Evolutionary conservation across 2,329 filamentous ascomycete genomes (phyloP).

Genomic region (Sporothrix schenckii): DNA sequence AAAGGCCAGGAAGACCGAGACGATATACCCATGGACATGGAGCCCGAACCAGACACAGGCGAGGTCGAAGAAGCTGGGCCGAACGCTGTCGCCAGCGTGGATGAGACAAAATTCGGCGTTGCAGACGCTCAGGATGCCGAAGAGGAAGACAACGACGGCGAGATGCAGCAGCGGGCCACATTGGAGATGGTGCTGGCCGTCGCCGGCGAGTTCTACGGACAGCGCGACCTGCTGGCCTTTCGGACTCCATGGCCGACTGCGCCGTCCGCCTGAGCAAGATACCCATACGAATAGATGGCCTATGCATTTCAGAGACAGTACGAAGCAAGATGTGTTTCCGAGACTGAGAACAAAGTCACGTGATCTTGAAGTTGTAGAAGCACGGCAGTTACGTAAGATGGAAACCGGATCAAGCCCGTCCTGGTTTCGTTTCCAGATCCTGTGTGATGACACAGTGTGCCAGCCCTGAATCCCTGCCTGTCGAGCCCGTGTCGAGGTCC

Average conservation of each 20-base stretch:
- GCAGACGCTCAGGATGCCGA: slow-evolving; percentile 35
- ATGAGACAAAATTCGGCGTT: no score
- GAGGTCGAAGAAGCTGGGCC: slow-evolving; percentile 38
- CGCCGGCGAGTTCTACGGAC: slow-evolving; percentile 85
- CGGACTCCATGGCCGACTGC: slow-evolving; percentile 57
- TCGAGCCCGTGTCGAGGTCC: background rate
- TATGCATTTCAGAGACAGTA: background rate
- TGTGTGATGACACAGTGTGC: no score
- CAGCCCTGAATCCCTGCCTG: no score
- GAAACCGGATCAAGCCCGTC: no score
- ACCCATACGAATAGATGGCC: slow-evolving; percentile 4
- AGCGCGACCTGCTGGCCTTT: slow-evolving; percentile 79
- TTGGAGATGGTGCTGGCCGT: slow-evolving; percentile 91
- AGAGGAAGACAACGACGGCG: slow-evolving; percentile 43
- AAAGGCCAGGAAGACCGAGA: slow-evolving; percentile 13
- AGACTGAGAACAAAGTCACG: background rate
- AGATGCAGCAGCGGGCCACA: slow-evolving; percentile 65
- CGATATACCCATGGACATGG: slow-evolving; percentile 34
- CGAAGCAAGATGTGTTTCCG: background rate
- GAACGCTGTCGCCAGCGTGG: slow-evolving; percentile 36
- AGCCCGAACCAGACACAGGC: slow-evolving; percentile 28
- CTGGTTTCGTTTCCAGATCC: no score
- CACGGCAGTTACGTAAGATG: no score
- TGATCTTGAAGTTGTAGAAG: background rate
- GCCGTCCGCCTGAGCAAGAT: background rate